Conservation (phyloP, 2,329 filamentous ascomycete species). For the Xylariales sp. region DNA sequence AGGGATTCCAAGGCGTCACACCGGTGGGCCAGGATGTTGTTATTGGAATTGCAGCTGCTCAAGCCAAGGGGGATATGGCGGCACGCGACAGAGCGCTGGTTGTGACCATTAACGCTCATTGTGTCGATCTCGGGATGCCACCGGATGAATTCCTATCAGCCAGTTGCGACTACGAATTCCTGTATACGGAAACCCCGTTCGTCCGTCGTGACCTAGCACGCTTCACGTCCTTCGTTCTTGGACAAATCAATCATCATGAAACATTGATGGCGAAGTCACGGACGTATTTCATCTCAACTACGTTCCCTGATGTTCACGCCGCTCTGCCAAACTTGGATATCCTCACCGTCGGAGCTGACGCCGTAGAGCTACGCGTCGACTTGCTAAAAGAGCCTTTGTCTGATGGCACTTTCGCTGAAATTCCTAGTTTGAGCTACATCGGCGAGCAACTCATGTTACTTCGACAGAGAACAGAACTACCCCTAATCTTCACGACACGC, state of each 20-base stretch:
- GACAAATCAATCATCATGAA: slow-evolving; percentile 74
- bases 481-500: slow-evolving; percentile 85
- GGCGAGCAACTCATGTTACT: slow-evolving; percentile 83
- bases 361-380: slow-evolving; percentile 81
- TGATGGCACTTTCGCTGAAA: slow-evolving; percentile 56
- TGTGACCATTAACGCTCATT: slow-evolving; percentile 72
- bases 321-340: slow-evolving; percentile 84
- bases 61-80: slow-evolving; percentile 54
- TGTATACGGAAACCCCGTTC: slow-evolving; percentile 71
- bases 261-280: slow-evolving; percentile 72
- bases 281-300: slow-evolving; percentile 83
- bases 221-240: slow-evolving; percentile 74
- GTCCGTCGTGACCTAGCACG: slow-evolving; percentile 72
- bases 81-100: slow-evolving; percentile 55
- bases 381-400: slow-evolving; percentile 67
- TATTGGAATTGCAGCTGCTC: slow-evolving; percentile 57
- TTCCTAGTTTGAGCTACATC: slow-evolving; percentile 79
- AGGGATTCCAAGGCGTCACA: slow-evolving; percentile 49
- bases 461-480: slow-evolving; percentile 77
- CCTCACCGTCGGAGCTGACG: slow-evolving; percentile 79
- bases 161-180: slow-evolving; percentile 78
- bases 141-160: slow-evolving; percentile 62
- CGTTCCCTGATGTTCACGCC: slow-evolving; percentile 79
- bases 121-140: slow-evolving; percentile 65
- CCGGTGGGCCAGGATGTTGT: slow-evolving; percentile 58